Evolutionary conservation across 495 filamentous ascomycete genomes (phyloP).

Genomic region (Thozetella sp.): DNA sequence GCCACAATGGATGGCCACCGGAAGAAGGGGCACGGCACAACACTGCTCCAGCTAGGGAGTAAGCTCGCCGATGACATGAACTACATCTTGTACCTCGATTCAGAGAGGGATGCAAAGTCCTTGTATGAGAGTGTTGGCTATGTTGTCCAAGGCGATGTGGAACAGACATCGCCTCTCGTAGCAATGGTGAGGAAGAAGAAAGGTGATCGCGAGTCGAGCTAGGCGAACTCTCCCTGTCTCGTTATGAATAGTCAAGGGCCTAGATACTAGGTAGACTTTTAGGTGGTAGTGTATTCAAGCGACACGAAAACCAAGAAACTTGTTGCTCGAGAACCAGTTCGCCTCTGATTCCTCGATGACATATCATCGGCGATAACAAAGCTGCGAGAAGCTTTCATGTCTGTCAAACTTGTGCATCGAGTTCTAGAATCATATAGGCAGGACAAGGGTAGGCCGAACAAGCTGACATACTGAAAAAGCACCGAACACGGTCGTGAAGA

Average conservation of each 20-base stretch:
- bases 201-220: background rate
- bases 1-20: background rate
- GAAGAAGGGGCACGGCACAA: background rate
- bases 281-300: background rate
- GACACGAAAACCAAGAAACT: too few relatives aligned
- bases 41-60: background rate
- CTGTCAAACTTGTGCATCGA: too few relatives aligned
- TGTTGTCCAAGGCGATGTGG: background rate
- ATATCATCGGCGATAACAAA: too few relatives aligned
- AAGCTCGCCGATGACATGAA: background rate
- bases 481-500: too few relatives aligned
- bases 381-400: too few relatives aligned
- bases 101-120: background rate
- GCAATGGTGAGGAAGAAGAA: background rate
- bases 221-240: background rate
- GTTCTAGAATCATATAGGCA: too few relatives aligned
- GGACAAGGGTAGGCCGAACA: too few relatives aligned
- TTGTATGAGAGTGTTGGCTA: background rate
- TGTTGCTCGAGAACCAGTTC: too few relatives aligned
- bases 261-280: too few relatives aligned
- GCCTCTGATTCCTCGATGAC: too few relatives aligned
- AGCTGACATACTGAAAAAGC: too few relatives aligned
- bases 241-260: background rate
- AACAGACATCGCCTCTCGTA: background rate
- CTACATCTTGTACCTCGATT: background rate